phyloP scores from a whole-genome alignment of 345 rosid genomes.

The Sonneratia caseolaris region DNA sequence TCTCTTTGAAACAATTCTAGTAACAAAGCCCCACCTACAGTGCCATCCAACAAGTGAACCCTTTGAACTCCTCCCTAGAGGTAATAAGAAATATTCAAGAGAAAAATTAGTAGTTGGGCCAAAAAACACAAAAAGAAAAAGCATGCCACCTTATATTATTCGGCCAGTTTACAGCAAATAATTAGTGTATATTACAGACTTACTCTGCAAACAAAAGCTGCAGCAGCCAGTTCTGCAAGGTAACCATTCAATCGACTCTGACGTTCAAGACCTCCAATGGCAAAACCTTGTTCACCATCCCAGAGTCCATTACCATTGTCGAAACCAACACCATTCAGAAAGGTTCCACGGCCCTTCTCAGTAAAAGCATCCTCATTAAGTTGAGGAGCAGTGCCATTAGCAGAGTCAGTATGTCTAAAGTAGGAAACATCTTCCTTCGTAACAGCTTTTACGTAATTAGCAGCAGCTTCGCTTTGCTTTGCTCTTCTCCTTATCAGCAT shows the following conservation, averaged over 20 bases:
- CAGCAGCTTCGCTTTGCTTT: constrained; percentile 84
- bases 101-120: background rate
- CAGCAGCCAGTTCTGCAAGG: constrained; percentile 89
- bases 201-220: constrained; percentile 92
- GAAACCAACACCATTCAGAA: constrained; percentile 88
- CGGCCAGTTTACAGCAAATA: background rate
- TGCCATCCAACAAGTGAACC: constrained; percentile 94
- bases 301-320: constrained; percentile 70
- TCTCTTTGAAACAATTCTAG: constrained; percentile 92
- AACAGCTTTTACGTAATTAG: constrained; percentile 84
- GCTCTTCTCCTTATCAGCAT: constrained; percentile 68
- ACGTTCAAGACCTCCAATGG: constrained; percentile 86
- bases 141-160: background rate
- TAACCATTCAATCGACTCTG: constrained; percentile 67
- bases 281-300: constrained; percentile 92
- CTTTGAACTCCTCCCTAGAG: constrained; percentile 92
- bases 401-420: constrained; percentile 29
- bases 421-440: constrained; percentile 33
- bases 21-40: constrained; percentile 68
- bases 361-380: constrained; percentile 30
- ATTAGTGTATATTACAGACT: constrained; percentile 13
- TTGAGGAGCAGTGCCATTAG: constrained; percentile 26
- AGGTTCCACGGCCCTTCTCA: constrained; percentile 33
- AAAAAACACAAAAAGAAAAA: background rate
- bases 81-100: constrained; percentile 15